Evolutionary conservation across 2,329 filamentous ascomycete species (phyloP), one percentile per base, ranked within the genome.

Genomic region (Colletotrichum sansevieriae): DNA sequence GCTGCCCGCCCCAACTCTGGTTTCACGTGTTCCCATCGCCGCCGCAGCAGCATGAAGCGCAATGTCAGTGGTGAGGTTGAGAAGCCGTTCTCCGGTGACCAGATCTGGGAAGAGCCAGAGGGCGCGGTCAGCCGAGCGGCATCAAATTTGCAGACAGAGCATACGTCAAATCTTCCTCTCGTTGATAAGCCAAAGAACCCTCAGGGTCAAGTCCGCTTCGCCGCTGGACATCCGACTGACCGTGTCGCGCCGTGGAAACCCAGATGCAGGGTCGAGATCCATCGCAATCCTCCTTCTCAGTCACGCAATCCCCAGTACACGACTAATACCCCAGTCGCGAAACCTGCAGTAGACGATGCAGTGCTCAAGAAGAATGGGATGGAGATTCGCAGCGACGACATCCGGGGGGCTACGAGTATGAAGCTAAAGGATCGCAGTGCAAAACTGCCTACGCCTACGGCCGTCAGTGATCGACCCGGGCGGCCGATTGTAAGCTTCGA

Each of bases 401-500:
- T 98, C 72, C 90, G 93, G 68, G 89, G 92, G 73, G 95, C 95
- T 63, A 98, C 95, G 8, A 96, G 92, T 81, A 97, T 97, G 88
- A 91, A 85, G 77, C 84, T 96, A 72, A 94, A 90, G 78, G 94
- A 97, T 79, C 91, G 95, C 76, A 98, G 94, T 80, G 82, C 90
- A 65, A 97, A 93, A 77, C 85, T 98, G 71, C 95, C 95, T 33
- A 95, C 92, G 76, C 95, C 95, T 72, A 93, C 92, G 63, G 91
- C 93, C 76, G 95, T 98, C 80, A 98, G 94, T 83, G 92, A 98
- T 82, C 92, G 88, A 76, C 92, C 92, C 74, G 94, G 94, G 74
- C 90, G 95, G 77, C 95, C 95, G 71, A 98, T 98, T 84, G 95
- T 98, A 85, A 98, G 95, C 87, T 98, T 98, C 86, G 88, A 97